phyloP scores from a whole-genome alignment of 1,284 basidiomycete species.

The Ceratobasidium theobromae region DNA sequence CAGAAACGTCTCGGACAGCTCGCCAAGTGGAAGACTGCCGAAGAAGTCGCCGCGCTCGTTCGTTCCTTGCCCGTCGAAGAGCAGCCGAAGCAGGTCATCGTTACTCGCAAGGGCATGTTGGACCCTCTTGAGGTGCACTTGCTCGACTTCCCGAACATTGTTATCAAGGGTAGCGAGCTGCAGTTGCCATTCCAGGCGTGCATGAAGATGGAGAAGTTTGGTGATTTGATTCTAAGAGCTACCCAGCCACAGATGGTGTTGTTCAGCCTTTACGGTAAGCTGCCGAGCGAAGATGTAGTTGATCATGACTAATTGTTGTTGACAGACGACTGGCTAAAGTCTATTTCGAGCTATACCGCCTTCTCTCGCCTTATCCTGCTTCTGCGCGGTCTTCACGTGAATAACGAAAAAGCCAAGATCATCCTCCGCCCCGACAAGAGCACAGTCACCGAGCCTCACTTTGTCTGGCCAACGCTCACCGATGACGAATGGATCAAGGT shows the following conservation, averaged over 20 bases:
- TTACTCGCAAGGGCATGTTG: slow-evolving; percentile 99
- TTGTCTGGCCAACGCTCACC: slow-evolving; percentile 93
- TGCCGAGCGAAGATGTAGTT: neutral
- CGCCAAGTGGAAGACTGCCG: slow-evolving; percentile 99
- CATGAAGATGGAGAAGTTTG: slow-evolving; percentile 99
- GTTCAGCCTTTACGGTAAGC: slow-evolving; percentile 89
- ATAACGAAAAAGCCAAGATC: slow-evolving; percentile 99
- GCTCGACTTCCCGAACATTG: slow-evolving; percentile 99
- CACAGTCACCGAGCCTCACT: slow-evolving; percentile 96
- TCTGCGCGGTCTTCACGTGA: slow-evolving; percentile 95
- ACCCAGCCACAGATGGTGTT: slow-evolving; percentile 99
- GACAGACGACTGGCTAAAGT: slow-evolving; percentile 96
- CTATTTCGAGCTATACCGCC: slow-evolving; percentile 97
- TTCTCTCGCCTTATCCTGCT: slow-evolving; percentile 97
- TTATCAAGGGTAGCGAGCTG: slow-evolving; percentile 98
- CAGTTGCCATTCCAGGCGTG: slow-evolving; percentile 99
- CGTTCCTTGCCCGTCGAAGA: slow-evolving; percentile 98
- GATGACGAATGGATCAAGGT: slow-evolving; percentile 99
- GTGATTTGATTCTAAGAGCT: slow-evolving; percentile 93
- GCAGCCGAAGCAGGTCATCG: slow-evolving; percentile 99
- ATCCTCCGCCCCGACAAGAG: slow-evolving; percentile 90
- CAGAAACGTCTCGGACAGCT: slow-evolving; percentile 99
- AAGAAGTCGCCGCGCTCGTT: slow-evolving; percentile 98
- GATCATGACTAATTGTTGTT: slow-evolving; percentile 31
- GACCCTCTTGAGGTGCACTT: slow-evolving; percentile 97